Percentiles rank a stretch among this genome's conserved stretches.
Evolutionary conservation across 805 yeast genomes (phyloP).

Genomic region (Wickerhamiella vanderwaltii): DNA sequence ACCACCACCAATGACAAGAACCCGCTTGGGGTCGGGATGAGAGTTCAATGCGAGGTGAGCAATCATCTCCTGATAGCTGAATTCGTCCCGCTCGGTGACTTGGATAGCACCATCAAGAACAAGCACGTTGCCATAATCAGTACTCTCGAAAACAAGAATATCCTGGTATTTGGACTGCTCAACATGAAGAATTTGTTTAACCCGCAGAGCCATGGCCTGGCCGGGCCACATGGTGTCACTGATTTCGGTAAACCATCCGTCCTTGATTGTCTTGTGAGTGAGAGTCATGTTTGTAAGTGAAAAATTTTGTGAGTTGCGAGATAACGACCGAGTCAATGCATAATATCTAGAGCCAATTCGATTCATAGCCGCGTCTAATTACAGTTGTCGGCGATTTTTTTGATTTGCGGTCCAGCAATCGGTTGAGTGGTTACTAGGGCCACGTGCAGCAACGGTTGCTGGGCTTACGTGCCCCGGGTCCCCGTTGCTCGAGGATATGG

Average conservation of each 20-base stretch:
- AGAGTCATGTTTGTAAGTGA: slow-evolving; percentile 9
- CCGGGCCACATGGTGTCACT: slow-evolving; percentile 99
- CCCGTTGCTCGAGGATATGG: too few relatives aligned
- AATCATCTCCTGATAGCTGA: slow-evolving; percentile 97
- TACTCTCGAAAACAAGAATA: slow-evolving; percentile 81
- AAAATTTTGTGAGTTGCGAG: too few relatives aligned
- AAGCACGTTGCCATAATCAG: slow-evolving; percentile 88
- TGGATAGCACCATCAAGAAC: slow-evolving; percentile 93
- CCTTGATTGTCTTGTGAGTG: slow-evolving; percentile 27
- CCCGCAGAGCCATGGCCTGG: slow-evolving; percentile 87
- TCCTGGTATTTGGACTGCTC: slow-evolving; percentile 88
- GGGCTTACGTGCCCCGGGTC: too few relatives aligned
- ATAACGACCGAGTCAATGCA: too few relatives aligned
- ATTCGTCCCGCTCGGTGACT: slow-evolving; percentile 94
- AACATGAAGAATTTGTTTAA: slow-evolving; percentile 72
- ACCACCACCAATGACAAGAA: slow-evolving; percentile 95
- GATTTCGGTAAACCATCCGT: slow-evolving; percentile 96
- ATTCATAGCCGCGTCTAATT: too few relatives aligned
- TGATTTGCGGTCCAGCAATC: too few relatives aligned
- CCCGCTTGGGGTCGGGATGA: slow-evolving; percentile 89
- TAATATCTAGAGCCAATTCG: too few relatives aligned
- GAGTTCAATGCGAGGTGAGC: slow-evolving; percentile 84
- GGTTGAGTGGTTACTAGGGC: too few relatives aligned
- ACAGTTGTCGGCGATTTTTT: too few relatives aligned
- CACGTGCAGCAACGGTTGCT: too few relatives aligned